Conservation (phyloP, 148 eudicot genomes). For the Talinum fruticosum region DNA sequence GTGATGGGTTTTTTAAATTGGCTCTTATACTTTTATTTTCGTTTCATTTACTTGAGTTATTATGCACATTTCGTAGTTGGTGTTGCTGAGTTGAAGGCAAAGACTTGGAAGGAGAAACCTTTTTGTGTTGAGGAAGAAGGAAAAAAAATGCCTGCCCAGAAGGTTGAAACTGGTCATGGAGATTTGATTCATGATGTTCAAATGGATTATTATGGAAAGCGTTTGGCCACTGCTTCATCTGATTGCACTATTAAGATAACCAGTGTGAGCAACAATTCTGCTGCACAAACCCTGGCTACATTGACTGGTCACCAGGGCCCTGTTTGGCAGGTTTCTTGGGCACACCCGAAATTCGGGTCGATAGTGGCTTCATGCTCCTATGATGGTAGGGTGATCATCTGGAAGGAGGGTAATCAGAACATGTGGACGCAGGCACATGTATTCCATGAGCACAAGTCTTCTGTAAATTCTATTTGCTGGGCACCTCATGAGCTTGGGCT, state of each 20-base stretch:
- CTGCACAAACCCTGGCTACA: constrained; percentile 68
- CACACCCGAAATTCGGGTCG: constrained; percentile 89
- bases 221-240: constrained; percentile 80
- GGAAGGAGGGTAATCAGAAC: constrained; percentile 89
- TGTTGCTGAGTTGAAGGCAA: constrained; percentile 7
- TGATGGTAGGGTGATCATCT: constrained; percentile 81
- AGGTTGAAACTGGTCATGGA: constrained; percentile 76
- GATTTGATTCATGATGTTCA: constrained; percentile 83
- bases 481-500: constrained; percentile 90
- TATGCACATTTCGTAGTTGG: not conserved
- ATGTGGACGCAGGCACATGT: constrained; percentile 81
- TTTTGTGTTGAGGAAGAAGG: constrained; percentile 11
- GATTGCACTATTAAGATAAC: constrained; percentile 65
- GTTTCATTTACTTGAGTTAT: constrained; percentile 1
- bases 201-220: constrained; percentile 92
- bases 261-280: constrained; percentile 49
- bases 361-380: constrained; percentile 85
- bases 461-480: constrained; percentile 88
- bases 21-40: not conserved
- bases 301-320: constrained; percentile 85
- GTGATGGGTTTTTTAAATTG: not conserved
- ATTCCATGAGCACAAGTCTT: constrained; percentile 75
- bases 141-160: constrained; percentile 65
- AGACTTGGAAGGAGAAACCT: not conserved
- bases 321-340: constrained; percentile 94